Conservation (phyloP, 225 moss, liverwort and hornwort genomes). For the Marchantia polymorpha region DNA sequence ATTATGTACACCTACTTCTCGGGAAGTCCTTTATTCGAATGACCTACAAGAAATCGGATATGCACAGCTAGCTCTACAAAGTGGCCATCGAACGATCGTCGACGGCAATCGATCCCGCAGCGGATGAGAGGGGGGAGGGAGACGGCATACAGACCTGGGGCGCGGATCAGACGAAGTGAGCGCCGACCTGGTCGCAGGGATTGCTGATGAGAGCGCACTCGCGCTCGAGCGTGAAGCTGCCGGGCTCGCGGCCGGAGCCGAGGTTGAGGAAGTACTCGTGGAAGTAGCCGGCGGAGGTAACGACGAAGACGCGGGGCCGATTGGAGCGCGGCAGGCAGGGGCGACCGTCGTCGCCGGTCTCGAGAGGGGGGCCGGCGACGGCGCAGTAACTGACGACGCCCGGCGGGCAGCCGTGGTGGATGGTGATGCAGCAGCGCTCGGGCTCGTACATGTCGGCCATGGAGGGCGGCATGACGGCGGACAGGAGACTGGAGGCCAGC, state of each 20-base stretch:
- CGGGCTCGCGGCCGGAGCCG: slow-evolving; percentile 64
- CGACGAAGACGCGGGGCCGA: slow-evolving; percentile 82
- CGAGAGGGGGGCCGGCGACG: slow-evolving; percentile 65
- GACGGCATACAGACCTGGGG: too few relatives aligned
- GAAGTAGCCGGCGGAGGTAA: slow-evolving; percentile 76
- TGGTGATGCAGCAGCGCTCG: slow-evolving; percentile 83
- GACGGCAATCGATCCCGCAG: too few relatives aligned
- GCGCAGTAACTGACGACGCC: slow-evolving; percentile 80
- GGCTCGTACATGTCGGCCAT: slow-evolving; percentile 96
- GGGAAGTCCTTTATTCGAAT: too few relatives aligned
- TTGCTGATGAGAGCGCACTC: slow-evolving; percentile 77
- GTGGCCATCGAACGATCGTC: too few relatives aligned
- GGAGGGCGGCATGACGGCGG: slow-evolving; percentile 83
- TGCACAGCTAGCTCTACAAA: too few relatives aligned
- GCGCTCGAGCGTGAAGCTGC: slow-evolving; percentile 68
- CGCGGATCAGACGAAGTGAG: slow-evolving; percentile 91
- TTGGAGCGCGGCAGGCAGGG: slow-evolving; percentile 43
- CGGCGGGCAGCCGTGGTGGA: slow-evolving; percentile 81
- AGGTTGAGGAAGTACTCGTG: slow-evolving; percentile 85
- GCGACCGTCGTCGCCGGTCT: slow-evolving; percentile 52
- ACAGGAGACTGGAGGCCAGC: slow-evolving; percentile 67
- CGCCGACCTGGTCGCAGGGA: slow-evolving; percentile 80
- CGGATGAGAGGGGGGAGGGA: too few relatives aligned
- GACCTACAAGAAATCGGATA: too few relatives aligned
- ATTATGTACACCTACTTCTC: too few relatives aligned